Evolutionary conservation across 805 yeast species (phyloP).

Genomic region (Kuraishia hungarica): DNA sequence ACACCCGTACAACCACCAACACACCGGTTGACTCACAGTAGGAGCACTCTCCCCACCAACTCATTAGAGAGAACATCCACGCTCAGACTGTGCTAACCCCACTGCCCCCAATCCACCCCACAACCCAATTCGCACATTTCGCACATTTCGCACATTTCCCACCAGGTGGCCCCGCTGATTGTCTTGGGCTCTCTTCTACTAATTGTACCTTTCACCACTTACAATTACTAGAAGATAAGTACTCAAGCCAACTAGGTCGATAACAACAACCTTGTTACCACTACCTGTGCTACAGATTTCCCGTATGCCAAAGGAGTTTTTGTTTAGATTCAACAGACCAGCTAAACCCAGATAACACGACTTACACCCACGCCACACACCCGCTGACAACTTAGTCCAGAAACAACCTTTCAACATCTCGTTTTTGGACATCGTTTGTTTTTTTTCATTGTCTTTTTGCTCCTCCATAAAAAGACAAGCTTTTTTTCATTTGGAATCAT

Average conservation of each 20-base stretch:
- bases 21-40: no score
- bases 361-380: constrained; percentile 7
- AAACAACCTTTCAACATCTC: background rate
- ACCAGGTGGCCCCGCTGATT: background rate
- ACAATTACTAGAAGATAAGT: background rate
- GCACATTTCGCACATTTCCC: background rate
- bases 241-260: background rate
- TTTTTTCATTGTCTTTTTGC: constrained; percentile 13
- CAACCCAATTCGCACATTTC: background rate
- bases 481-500: constrained; percentile 6
- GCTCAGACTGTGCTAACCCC: no score
- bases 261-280: background rate
- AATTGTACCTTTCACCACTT: background rate
- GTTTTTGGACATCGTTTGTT: constrained; percentile 12
- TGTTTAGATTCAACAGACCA: constrained; percentile 4
- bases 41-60: no score
- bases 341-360: constrained; percentile 18
- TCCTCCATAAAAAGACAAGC: constrained; percentile 1
- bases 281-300: background rate
- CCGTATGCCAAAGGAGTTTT: constrained; percentile 4
- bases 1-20: no score
- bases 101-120: background rate
- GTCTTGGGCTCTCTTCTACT: background rate
- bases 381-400: background rate
- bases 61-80: no score